Percentiles rank a stretch among this genome's conserved stretches.
Evolutionary conservation across 192 early-diverging fungal genomes (phyloP).

Genomic region (Chytriomyces sp.): DNA sequence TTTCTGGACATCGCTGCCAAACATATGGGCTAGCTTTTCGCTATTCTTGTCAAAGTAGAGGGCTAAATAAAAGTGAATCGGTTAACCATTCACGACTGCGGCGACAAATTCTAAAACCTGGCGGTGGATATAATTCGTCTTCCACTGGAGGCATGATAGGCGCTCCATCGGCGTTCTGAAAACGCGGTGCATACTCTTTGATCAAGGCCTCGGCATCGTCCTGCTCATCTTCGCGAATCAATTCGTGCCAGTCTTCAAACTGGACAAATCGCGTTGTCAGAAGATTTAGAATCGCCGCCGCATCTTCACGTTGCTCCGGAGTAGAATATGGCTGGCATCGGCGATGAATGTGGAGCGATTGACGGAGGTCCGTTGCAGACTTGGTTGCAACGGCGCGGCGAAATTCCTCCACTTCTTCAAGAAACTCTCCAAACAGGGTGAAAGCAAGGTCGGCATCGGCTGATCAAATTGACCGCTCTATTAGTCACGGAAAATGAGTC

Average conservation of each 20-base stretch:
- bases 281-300: constrained; percentile 78
- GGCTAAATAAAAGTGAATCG: constrained; percentile 54
- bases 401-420: constrained; percentile 93
- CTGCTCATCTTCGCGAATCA: constrained; percentile 82
- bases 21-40: constrained; percentile 86
- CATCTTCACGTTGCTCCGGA: constrained; percentile 71
- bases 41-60: constrained; percentile 94
- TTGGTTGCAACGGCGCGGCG: constrained; percentile 76
- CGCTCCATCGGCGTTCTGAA: constrained; percentile 17
- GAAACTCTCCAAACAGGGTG: constrained; percentile 91
- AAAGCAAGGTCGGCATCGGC: constrained; percentile 85
- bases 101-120: constrained; percentile 42
- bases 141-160: constrained; percentile 52
- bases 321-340: constrained; percentile 68
- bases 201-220: constrained; percentile 71
- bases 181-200: constrained; percentile 60
- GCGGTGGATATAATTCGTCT: constrained; percentile 59
- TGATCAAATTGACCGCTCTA: constrained; percentile 9
- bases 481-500: constrained; percentile 2
- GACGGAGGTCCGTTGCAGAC: constrained; percentile 78
- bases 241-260: constrained; percentile 87
- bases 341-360: constrained; percentile 74
- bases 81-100: not conserved
- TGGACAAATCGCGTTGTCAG: constrained; percentile 75
- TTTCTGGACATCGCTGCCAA: constrained; percentile 62